Base-by-base conservation (phyloP, 208 protist species). In the Wallacemonas sp. region DNA sequence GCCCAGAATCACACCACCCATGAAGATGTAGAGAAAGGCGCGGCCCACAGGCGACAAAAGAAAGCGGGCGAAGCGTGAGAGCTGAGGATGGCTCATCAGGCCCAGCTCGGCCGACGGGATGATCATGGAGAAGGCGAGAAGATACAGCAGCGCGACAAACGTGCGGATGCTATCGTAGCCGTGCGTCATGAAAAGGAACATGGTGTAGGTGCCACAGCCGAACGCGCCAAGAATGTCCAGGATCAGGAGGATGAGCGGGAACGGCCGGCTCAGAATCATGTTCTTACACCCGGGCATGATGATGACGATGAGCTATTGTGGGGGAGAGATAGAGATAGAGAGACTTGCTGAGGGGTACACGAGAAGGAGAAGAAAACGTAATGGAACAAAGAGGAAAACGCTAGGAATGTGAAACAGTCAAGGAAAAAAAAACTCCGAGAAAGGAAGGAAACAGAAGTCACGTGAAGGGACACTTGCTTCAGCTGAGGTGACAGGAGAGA, bases 11-110 rank as follows among this genome's bases (percentile, higher is more conserved):
- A 90, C 57, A 24, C 83, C 78, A 11, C 87, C 87, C 74, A 91
- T 91, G 32, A 94, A 89, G 49, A 94, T 70, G 70, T 85, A 89
- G 21, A 88, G 27, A 66, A 94, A 84, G 23, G 71, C 84, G 5
- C 81, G 81, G 0, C 87, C 87, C 16, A 89, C 61, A 14, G 75
- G 68, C 0, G 77, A 80, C 1, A 76, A 41, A 8, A 94, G 11
- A 49, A 94, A 91, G 4, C 72, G 78, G 2, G 80, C 61, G 26
- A 85, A 83, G 21, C 46, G 41, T 21, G 38, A n/a, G 11, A 94
- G 56, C 43, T 85, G 29, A 0, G 65, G 75, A 70, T 86, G 72
- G 21, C 64, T 43, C 82, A 94, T 84, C 21, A 83, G 32, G 0
- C 76, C 77, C 1, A 81, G 39, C 71, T 94, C 87, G 2, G 84